Base-by-base conservation (phyloP, 2,329 filamentous ascomycete genomes). In the Phialophora tarda region DNA sequence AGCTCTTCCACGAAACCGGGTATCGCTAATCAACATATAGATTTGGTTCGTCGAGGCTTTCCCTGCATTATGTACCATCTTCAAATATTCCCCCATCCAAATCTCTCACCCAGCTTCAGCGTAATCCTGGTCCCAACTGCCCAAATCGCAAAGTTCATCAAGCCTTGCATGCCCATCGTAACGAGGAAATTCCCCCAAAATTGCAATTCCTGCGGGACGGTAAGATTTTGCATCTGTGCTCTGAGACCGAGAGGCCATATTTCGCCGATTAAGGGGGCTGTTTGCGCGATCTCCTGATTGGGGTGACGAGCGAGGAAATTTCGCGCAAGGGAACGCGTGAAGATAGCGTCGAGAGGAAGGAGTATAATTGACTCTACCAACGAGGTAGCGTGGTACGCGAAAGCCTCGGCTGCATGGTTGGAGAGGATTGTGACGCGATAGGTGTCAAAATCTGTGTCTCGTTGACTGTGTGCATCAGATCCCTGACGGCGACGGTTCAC, bases 51-150 rank as follows among this genome's bases (percentile, higher is more conserved):
- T 56, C 21, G 23, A 23, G 12, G 48, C n/a, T 28, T 26, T 51
- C 10, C 14, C 10, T 51, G 24, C 47, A 41, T 14, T 24, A 17
- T 50, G 11, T 4, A 12, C 10, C 24, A 10, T 17, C 23, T 26
- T 69, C 55, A 71, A 5, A 71, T 50, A 17, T 69, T 64, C 8
- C 69, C 69, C 69, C 69, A 71, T 10, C 69, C 69, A 53, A 60
- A 67, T 12, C 34, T 48, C 12, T 56, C 47, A 2, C 69, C 67
- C 26, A 69, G 28, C 10, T 57, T 28, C 41, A 71, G 44, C 2
- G 62, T 57, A 7, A 65, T 48, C 17, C 38, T 53, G 2, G 67
- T 63, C 14, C 61, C 63, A 11, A 44, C 47, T 17, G 38, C 63
- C 69, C 69, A 71, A 30, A 69, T 59, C 41, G 30, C 48, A 44